Evolutionary conservation across 768 basidiomycete genomes (phyloP), one percentile per base, ranked within the genome.

Genomic region (Tubosaeta sp.): DNA sequence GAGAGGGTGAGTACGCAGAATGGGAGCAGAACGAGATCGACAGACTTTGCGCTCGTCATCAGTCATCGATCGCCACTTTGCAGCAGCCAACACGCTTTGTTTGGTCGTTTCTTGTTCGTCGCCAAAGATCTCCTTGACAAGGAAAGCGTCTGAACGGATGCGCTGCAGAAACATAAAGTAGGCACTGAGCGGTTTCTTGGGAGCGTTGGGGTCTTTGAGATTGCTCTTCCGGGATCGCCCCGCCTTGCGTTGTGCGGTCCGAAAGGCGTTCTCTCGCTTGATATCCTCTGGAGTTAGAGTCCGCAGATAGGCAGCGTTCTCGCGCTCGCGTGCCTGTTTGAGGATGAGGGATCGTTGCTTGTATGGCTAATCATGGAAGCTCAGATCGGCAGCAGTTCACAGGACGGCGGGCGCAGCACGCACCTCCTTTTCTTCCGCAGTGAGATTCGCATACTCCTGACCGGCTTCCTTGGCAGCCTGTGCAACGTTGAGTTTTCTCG

Each of bases 201-300:
- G 94, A 8, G 92, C 94, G 65, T 97, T 95, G 32, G 93, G 93
- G 67, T 97, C 93, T 74, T 95, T 95, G 72, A 97, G 88, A 67
- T 97, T 97, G 59, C 87, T 87, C 79, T 88, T 91, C 57, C 91
- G 80, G 35, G 89, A 93, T 70, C 92, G 93, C 56, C 94, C 94
- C 14, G 90, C 88, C 71, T 91, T 92, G 54, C 94, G 85, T 71
- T 95, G 93, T 29, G 91, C 91, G 37, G 94, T 85, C 38, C 94
- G 85, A 72, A 86, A 97, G 7, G 76, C 78, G 67, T 97, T 97
- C 80, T 97, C 94, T 65, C 85, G 86, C 63, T 91, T 89, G 77
- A 97, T 94, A 67, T 95, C 94, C 4, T 93, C 91, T 6, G 93
- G 94, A 0, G 93, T 93, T 43, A 95, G 77, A 5, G 87, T 86